A percentile compares a stretch with the other conserved stretches of the same genome.
Conservation (phyloP, 768 basidiomycete genomes). For the Boletus pseudo-olivaceus region DNA sequence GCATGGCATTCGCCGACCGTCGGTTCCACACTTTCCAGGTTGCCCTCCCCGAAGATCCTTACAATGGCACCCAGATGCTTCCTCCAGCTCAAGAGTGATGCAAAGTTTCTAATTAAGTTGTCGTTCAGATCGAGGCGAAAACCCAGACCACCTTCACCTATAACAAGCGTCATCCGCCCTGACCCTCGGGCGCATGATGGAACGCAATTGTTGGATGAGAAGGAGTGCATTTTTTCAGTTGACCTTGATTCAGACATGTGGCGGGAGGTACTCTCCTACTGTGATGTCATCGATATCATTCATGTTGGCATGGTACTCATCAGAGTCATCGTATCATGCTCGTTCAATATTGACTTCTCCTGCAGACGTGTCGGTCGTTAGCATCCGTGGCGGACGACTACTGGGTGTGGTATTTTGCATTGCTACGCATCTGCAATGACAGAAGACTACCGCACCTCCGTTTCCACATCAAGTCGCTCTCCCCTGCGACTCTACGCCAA, state of each 20-base stretch:
- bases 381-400: background rate
- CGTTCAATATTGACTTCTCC: background rate
- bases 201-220: background rate
- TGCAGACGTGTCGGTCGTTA: conserved; percentile 5
- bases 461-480: background rate
- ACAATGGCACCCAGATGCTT: background rate
- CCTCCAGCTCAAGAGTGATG: background rate
- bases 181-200: background rate
- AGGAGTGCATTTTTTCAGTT: background rate
- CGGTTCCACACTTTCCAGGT: background rate
- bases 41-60: background rate
- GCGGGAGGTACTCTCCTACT: conserved; percentile 9
- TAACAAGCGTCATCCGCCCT: background rate
- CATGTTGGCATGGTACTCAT: conserved; percentile 8
- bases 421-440: conserved; percentile 3
- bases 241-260: conserved; percentile 1
- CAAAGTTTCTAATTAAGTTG: background rate
- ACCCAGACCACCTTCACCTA: background rate
- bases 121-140: background rate
- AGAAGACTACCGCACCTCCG: conserved; percentile 3
- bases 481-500: background rate
- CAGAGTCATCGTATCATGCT: background rate
- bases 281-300: conserved; percentile 11
- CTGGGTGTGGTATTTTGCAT: conserved; percentile 3
- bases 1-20: background rate